Conservation (phyloP, 1,284 basidiomycete genomes). For the Cryptococcus wingfieldii region DNA sequence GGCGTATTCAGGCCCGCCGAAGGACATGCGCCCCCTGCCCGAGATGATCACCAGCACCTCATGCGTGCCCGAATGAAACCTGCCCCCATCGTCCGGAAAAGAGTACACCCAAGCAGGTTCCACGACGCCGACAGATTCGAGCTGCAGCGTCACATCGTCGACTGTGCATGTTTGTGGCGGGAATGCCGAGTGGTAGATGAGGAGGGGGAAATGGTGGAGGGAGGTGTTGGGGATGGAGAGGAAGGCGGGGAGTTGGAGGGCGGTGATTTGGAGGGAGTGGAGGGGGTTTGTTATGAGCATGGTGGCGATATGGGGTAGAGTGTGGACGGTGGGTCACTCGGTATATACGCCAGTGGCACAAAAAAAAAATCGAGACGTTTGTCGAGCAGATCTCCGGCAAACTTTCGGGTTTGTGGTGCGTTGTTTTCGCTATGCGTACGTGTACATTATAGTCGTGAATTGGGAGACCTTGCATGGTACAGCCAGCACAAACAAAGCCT, state of each 20-base stretch:
- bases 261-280: conserved; percentile 1
- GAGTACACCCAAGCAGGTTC: conserved; percentile 52
- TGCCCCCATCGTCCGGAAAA: conserved; percentile 31
- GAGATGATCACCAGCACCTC: conserved; percentile 47
- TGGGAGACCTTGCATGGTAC: too few species aligned
- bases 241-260: conserved; percentile 22
- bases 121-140: conserved; percentile 45
- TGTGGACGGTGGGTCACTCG: too few species aligned
- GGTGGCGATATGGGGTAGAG: too few species aligned
- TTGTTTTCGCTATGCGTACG: too few species aligned
- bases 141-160: conserved; percentile 29
- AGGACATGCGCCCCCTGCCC: conserved; percentile 47
- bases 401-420: too few species aligned
- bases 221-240: conserved; percentile 30
- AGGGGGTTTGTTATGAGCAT: too few species aligned
- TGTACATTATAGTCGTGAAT: too few species aligned
- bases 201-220: conserved; percentile 20
- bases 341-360: too few species aligned
- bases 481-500: too few species aligned
- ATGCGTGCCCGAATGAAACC: conserved; percentile 50
- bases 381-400: too few species aligned
- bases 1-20: conserved; percentile 38
- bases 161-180: conserved; percentile 4
- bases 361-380: too few species aligned
- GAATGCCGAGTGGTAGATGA: conserved; percentile 34